Evolutionary conservation across 345 rosid species (phyloP), one percentile per base, ranked within the genome.

Genomic region (Eucalyptus lansdowneana): DNA sequence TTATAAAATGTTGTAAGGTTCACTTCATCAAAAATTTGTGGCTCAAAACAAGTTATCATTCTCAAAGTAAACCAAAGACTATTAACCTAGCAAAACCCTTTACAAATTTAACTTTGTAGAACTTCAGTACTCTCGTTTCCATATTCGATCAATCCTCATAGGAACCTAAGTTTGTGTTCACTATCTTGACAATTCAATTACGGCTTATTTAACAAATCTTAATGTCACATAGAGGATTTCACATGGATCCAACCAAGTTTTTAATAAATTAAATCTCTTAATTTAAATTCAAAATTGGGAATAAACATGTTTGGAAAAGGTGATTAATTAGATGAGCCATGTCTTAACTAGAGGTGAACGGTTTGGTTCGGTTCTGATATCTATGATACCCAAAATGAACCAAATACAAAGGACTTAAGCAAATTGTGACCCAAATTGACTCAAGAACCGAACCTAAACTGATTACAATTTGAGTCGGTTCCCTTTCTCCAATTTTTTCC

Each of bases 321-420:
- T n/a, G 76, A 14, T 65, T 65, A 4, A n/a, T 65, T 65, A 65
- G 37, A 1, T 15, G 40, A 65, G 76, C 3, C 29, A 24, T 24
- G 13, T 56, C 62, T 56, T 56, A 56, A 56, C 62, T 56, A 24
- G 62, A 2, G 29, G 29, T 56, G 14, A 56, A 56, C 2, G 0
- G 5, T 24, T 56, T 0, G 6, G 29, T 56, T 56, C 29, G 1
- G 3, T 56, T 56, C 2, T 0, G 14, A 24, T 19, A 56, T 53
- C 56, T 1, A 3, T 53, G 56, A 53, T 17, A 17, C 56, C 9
- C 0, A 1, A 17, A 53, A 0, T 53, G 0, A 53, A 53, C 62
- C 3, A 9, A 56, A 56, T 10, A 56, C 12, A 56, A 9, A 56
- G 6, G 62, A 56, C 12, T 17, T 22, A 56, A 56, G 29, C 62